Evolutionary conservation across 768 basidiomycete species (phyloP).

Genomic region (Lactarius sanguifluus): DNA sequence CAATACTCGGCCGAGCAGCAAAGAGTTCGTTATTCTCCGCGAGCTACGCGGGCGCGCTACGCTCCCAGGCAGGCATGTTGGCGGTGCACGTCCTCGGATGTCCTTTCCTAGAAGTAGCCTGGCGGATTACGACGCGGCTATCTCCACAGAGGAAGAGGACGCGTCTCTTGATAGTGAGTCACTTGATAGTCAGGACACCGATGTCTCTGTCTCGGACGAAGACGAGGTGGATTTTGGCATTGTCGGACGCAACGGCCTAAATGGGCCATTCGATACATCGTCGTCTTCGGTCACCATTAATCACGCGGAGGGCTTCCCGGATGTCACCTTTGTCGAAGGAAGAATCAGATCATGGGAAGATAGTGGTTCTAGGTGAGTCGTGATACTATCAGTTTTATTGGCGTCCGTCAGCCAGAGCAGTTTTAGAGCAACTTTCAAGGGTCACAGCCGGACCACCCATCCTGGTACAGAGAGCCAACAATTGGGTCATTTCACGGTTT

Average conservation of each 20-base stretch:
- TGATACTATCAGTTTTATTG: background rate
- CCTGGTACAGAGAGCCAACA: slow-evolving; percentile 5
- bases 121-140: background rate
- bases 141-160: slow-evolving; percentile 4
- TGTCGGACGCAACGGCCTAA: slow-evolving; percentile 40
- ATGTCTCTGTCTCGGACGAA: slow-evolving; percentile 35
- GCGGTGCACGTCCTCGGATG: background rate
- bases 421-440: slow-evolving; percentile 9
- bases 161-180: slow-evolving; percentile 40
- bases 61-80: background rate
- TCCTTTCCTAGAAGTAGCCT: background rate
- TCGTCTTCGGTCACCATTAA: slow-evolving; percentile 24
- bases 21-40: slow-evolving; percentile 10
- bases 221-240: slow-evolving; percentile 53
- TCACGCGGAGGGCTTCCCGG: slow-evolving; percentile 13
- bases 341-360: slow-evolving; percentile 8
- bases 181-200: slow-evolving; percentile 40
- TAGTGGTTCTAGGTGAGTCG: slow-evolving; percentile 17
- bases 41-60: slow-evolving; percentile 7
- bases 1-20: background rate
- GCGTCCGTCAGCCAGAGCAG: slow-evolving; percentile 1
- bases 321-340: slow-evolving; percentile 24
- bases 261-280: slow-evolving; percentile 18
- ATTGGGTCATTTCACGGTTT: slow-evolving; percentile 6
- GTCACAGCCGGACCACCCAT: background rate